These are phyloP conservation scores for Echinosophora koreensis DNA, from an alignment of 306 rosid species.

Conservation along the genomic window DNA sequence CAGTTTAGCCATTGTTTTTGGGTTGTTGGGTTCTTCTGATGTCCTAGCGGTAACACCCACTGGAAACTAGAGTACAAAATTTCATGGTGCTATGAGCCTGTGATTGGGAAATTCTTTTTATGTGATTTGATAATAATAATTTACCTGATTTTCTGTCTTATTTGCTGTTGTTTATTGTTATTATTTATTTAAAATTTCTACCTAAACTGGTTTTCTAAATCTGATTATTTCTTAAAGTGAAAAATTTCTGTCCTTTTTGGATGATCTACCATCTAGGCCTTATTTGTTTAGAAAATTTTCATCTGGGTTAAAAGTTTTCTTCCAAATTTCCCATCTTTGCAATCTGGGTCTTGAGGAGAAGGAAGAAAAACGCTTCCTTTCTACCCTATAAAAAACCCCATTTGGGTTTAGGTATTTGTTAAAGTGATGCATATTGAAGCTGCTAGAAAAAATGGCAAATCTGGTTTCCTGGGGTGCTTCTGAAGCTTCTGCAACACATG, in stretches of 20 bases:
- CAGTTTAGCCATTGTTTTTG: conserved; percentile 19
- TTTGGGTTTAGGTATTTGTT: not conserved
- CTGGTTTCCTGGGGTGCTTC: conserved; percentile 97
- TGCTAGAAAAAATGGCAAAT: conserved; percentile 76
- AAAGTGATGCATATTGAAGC: conserved; percentile 60
- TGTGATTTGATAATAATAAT: not conserved
- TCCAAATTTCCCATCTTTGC: conserved; percentile 28
- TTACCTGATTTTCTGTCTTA: conserved; percentile 39
- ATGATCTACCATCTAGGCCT: conserved; percentile 44
- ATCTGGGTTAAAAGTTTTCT: conserved; percentile 6
- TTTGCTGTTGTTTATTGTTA: conserved; percentile 28
- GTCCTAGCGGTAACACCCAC: conserved; percentile 43
- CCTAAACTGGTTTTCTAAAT: conserved; percentile 21
- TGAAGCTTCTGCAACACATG: conserved; percentile 96
- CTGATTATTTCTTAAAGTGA: conserved; percentile 50
- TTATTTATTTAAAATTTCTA: conserved; percentile 29
- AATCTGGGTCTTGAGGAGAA: conserved; percentile 27
- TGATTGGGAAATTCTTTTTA: not conserved
- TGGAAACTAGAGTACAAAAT: not conserved
- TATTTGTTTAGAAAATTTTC: conserved; percentile 41
- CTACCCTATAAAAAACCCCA: not conserved
- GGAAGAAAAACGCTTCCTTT: not conserved
- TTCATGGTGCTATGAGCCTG: not conserved
- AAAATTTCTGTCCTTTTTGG: conserved; percentile 34
- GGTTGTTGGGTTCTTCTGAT: conserved; percentile 56